Base-by-base conservation (phyloP, 768 basidiomycete species). In the Lactarius psammicola region DNA sequence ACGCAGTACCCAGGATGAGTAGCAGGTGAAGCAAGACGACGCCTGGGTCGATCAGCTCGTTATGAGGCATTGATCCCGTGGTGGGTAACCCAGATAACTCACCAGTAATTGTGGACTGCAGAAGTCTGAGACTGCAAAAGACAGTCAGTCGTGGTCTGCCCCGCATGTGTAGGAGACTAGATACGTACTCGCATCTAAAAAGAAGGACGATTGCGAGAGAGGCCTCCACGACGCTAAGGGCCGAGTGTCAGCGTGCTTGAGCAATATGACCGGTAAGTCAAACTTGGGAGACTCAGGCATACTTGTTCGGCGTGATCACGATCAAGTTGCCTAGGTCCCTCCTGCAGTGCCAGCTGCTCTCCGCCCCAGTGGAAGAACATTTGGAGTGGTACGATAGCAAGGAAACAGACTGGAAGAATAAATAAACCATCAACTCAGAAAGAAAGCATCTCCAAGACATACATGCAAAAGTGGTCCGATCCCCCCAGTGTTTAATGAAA, bases 101-200 rank as follows among this genome's bases (percentile, higher is more conserved):
- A 84, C 87, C 89, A 46, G 85, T 79, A 51, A 90, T 84, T 0
- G 88, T 90, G 0, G 87, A 83, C 71, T 91, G 89, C 49, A 90
- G 73, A 4, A 92, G 75, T 46, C 82, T 80, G 58, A 89, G 76
- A 63, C 87, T 89, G 51, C 30, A 36, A n/a, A 20, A 40, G 62
- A 6, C 68, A 62, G 13, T 18, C 15, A 38, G 36, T 38, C 1
- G 46, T 18, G 18, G 3, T 26, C 33, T 15, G 13, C 4, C 23
- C 5, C 36, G 54, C 55, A n/a, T 36, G 36, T 13, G 36, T 38
- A 38, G 36, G 13, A n/a, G n/a, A n/a, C n/a, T n/a, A n/a, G n/a
- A n/a, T 7, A 82, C 86, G 75, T 70, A 88, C 86, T 90, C 84
- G 84, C 87, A 87, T 74, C 82, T 84, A 20, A 73, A 68, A n/a